Conservation (phyloP, 352 stramenopile genomes). For the Phytopythium litorale region DNA sequence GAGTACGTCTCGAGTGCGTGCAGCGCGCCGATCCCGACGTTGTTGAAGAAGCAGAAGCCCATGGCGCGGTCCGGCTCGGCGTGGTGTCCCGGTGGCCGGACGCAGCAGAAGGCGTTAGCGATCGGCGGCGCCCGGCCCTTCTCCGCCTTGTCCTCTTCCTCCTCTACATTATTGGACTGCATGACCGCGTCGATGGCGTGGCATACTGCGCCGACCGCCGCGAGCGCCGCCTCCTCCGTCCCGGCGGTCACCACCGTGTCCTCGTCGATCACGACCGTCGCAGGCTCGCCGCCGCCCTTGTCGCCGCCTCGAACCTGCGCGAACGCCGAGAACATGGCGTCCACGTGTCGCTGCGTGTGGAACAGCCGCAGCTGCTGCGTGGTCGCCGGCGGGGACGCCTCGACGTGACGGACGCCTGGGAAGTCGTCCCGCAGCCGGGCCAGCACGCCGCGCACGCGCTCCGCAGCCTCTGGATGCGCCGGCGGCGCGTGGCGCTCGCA, state of each 20-base stretch:
- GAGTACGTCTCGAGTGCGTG: slow-evolving; percentile 81
- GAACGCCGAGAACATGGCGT: slow-evolving; percentile 21
- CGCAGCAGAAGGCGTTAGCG: slow-evolving; percentile 88
- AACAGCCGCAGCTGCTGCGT: slow-evolving; percentile 28
- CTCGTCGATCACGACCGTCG: slow-evolving; percentile 21
- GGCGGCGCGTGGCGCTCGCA: slow-evolving; percentile 25
- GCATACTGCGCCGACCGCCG: slow-evolving; percentile 27
- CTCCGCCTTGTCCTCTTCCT: neutral
- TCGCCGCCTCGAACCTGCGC: slow-evolving; percentile 1
- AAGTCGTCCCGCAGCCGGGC: slow-evolving; percentile 25
- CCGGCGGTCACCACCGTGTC: slow-evolving; percentile 32
- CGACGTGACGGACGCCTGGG: slow-evolving; percentile 17
- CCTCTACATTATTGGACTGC: slow-evolving; percentile 2
- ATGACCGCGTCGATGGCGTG: slow-evolving; percentile 44
- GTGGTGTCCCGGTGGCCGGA: slow-evolving; percentile 61
- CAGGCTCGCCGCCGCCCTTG: neutral
- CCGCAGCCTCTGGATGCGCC: slow-evolving; percentile 22
- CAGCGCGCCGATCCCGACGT: slow-evolving; percentile 91
- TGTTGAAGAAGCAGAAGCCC: slow-evolving; percentile 97
- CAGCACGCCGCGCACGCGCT: slow-evolving; percentile 26
- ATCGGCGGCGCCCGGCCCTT: slow-evolving; percentile 7
- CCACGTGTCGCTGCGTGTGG: slow-evolving; percentile 27
- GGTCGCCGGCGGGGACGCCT: slow-evolving; percentile 15
- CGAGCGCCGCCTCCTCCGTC: slow-evolving; percentile 24
- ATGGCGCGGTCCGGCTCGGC: slow-evolving; percentile 41